Base-by-base conservation (phyloP, 495 filamentous ascomycete species). In the Haplographium delicatum region DNA sequence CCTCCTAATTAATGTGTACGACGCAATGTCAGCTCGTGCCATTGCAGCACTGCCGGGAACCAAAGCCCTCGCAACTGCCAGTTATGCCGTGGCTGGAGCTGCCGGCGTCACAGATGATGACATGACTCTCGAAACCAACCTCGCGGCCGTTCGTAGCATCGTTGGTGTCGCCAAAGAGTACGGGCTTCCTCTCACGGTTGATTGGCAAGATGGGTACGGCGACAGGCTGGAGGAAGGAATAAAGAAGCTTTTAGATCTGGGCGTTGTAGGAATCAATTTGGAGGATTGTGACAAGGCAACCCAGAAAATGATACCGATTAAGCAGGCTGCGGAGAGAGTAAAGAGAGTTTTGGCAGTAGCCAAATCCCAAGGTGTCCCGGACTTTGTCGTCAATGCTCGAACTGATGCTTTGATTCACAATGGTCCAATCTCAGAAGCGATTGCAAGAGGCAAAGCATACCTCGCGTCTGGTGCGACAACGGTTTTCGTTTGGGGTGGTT, bases 201-300 rank as follows among this genome's bases (percentile, higher is more conserved):
- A 78, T 48, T 46, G 74, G 11, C 76, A 78, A 53, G 70, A 75
- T 53, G 77, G 73, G 0, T 78, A 78, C 51, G 72, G 69, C 11
- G 63, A 71, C 34, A 33, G 49, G 27, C 61, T 71, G 18, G 66
- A 70, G 37, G 61, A 68, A 6, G 69, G 60, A 8, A 57, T 78
- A 16, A 47, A 43, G 3, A 59, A 58, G 20, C 57, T 74, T 3
- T 57, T 74, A 15, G 58, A 68, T 4, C 48, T 71, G 0, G 76
- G 72, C 5, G 75, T 67, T 0, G 74, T 74, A 10, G 74, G 75
- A 1, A 64, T 68, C 42, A 78, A 80, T 49, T 42, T 77, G 3
- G 76, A 80, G 43, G 75, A 80, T 46, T 59, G 63, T 28, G 63
- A 71, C 40, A 68, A 62, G 15, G 50, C 35, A 8, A 57, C 55